These are phyloP conservation scores for Guyanaporus albipodus DNA, from an alignment of 768 basidiomycete genomes.

Conservation along the genomic window DNA sequence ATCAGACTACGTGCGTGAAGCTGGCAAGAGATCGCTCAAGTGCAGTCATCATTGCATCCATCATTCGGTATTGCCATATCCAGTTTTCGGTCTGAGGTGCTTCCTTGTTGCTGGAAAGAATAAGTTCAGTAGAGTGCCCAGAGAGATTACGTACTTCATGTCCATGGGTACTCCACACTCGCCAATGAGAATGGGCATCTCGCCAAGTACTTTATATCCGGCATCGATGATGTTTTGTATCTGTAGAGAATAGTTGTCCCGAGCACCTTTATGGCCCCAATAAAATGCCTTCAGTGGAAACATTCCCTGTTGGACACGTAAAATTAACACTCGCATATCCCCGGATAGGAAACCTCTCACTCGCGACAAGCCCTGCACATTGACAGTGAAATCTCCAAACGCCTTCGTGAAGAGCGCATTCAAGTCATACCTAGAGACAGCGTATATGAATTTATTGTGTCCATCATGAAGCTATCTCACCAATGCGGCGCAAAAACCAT, in stretches of 20 bases:
- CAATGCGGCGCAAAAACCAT: slow-evolving; percentile 76
- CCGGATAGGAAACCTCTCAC: slow-evolving; percentile 39
- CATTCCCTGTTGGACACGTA: slow-evolving; percentile 59
- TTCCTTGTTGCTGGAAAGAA: slow-evolving; percentile 50
- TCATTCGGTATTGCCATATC: slow-evolving; percentile 83
- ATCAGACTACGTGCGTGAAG: slow-evolving; percentile 66
- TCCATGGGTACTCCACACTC: slow-evolving; percentile 98
- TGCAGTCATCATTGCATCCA: slow-evolving; percentile 88
- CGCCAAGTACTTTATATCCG: slow-evolving; percentile 67
- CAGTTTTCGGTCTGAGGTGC: slow-evolving; percentile 75
- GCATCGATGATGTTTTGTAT: slow-evolving; percentile 73
- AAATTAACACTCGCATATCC: neutral
- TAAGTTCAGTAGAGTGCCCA: neutral
- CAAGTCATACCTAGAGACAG: slow-evolving; percentile 75
- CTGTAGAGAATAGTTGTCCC: slow-evolving; percentile 81
- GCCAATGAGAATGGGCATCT: slow-evolving; percentile 81
- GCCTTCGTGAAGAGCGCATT: slow-evolving; percentile 81
- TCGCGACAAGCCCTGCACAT: slow-evolving; percentile 88
- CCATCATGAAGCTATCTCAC: slow-evolving; percentile 33
- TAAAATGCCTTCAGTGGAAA: slow-evolving; percentile 78
- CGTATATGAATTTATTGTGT: neutral
- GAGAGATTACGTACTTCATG: slow-evolving; percentile 71
- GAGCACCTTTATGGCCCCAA: slow-evolving; percentile 79
- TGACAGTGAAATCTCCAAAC: slow-evolving; percentile 82
- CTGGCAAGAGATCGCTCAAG: slow-evolving; percentile 74